Evolutionary conservation across 345 rosid genomes (phyloP).

Genomic region (Angophora floribunda): DNA sequence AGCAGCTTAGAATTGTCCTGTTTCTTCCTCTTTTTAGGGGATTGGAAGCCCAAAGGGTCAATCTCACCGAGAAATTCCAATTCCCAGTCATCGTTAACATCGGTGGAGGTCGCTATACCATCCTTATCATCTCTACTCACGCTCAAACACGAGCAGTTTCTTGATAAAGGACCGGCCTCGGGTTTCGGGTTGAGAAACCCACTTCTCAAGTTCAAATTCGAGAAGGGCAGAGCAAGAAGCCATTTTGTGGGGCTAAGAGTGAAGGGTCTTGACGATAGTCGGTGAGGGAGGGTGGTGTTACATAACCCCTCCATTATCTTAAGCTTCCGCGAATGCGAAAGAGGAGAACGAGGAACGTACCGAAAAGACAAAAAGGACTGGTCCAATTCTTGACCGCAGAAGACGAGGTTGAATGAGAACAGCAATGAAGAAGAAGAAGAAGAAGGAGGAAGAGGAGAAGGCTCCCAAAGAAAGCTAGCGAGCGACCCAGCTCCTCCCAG

Average conservation of each 20-base stretch:
- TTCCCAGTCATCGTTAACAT: slow-evolving; percentile 44
- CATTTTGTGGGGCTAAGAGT: slow-evolving; percentile 9
- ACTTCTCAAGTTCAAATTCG: slow-evolving; percentile 7
- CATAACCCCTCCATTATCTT: slow-evolving; percentile 29
- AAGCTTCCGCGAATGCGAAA: not conserved
- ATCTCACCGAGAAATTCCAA: slow-evolving; percentile 63
- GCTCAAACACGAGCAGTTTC: slow-evolving; percentile 2
- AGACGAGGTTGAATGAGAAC: not conserved
- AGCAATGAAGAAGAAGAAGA: not conserved
- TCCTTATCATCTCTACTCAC: slow-evolving; percentile 1
- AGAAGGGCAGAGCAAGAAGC: slow-evolving; percentile 4
- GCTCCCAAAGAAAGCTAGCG: not conserved
- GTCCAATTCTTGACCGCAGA: not conserved
- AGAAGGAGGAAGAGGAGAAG: not conserved
- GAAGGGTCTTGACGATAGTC: slow-evolving; percentile 16
- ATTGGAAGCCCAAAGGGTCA: slow-evolving; percentile 48
- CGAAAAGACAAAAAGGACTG: not conserved
- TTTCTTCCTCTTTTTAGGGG: slow-evolving; percentile 60
- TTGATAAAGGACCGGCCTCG: slow-evolving; percentile 3
- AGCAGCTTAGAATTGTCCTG: slow-evolving; percentile 28
- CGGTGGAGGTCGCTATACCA: slow-evolving; percentile 1
- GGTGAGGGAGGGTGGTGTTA: slow-evolving; percentile 17
- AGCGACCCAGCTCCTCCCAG: not conserved
- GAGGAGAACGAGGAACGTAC: not conserved
- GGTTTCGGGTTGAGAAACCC: slow-evolving; percentile 1